These are phyloP conservation scores for Colletotrichum costaricense DNA, from an alignment of 2,329 filamentous ascomycete genomes.

Conservation along the genomic window DNA sequence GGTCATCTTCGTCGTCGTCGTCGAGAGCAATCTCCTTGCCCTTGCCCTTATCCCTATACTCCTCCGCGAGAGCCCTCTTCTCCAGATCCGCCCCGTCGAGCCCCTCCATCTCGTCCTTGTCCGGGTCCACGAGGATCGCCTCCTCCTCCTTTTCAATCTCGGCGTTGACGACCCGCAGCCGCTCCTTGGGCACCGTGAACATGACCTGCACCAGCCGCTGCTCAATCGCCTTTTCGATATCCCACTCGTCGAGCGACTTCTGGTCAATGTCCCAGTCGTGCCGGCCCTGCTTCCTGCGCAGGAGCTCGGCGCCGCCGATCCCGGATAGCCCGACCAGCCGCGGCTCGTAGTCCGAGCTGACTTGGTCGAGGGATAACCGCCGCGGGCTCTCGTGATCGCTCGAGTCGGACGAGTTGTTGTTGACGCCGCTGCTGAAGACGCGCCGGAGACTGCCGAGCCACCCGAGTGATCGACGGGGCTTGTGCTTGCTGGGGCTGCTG, in stretches of 20 bases:
- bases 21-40: slow-evolving; percentile 21
- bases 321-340: slow-evolving; percentile 56
- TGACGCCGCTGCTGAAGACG: slow-evolving; percentile 64
- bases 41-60: slow-evolving; percentile 28
- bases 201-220: slow-evolving; percentile 82
- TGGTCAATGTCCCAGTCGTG: slow-evolving; percentile 67
- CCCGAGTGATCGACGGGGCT: slow-evolving; percentile 58
- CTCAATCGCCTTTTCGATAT: slow-evolving; percentile 79
- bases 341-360: slow-evolving; percentile 57
- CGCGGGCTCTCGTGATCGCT: slow-evolving; percentile 37
- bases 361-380: slow-evolving; percentile 45
- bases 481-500: slow-evolving; percentile 68
- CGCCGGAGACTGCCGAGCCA: slow-evolving; percentile 78
- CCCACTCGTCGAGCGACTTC: slow-evolving; percentile 76
- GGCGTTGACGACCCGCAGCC: slow-evolving; percentile 89
- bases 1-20: background rate
- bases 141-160: slow-evolving; percentile 61
- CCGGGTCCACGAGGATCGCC: slow-evolving; percentile 56
- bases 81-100: background rate
- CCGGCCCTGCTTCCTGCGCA: slow-evolving; percentile 66
- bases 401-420: slow-evolving; percentile 43
- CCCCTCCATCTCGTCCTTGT: slow-evolving; percentile 40
- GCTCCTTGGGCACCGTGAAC: slow-evolving; percentile 92
- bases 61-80: slow-evolving; percentile 14
- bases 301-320: slow-evolving; percentile 55